phyloP scores from a whole-genome alignment of 2,329 filamentous ascomycete species.

The Fusarium nurragi region DNA sequence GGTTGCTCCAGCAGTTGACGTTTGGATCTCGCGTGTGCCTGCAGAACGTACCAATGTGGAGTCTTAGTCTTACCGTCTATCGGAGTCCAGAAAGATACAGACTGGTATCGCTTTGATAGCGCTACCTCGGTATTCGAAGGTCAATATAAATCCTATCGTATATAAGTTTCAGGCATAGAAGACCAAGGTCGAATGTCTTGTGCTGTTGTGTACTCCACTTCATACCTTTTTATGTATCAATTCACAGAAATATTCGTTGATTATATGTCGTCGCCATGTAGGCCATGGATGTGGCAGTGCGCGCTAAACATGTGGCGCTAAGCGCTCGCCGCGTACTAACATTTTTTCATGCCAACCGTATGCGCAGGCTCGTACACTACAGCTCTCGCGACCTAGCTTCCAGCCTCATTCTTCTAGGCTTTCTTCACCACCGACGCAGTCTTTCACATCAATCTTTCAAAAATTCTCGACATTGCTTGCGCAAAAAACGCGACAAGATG shows the following conservation, averaged over 20 bases:
- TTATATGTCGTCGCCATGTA: not conserved
- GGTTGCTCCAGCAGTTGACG: conserved; percentile 1
- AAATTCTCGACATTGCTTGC: conserved; percentile 20
- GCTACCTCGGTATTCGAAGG: no score
- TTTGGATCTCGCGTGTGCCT: not conserved
- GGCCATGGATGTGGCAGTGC: conserved; percentile 26
- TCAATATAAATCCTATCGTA: no score
- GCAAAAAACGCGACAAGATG: conserved; percentile 53
- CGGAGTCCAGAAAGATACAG: no score
- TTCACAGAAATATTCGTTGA: no score
- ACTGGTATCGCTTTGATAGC: no score
- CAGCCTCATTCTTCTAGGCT: conserved; percentile 17
- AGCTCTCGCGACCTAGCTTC: conserved; percentile 34
- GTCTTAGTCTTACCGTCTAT: not conserved
- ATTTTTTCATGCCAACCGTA: conserved; percentile 13
- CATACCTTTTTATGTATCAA: no score
- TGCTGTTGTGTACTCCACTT: not conserved
- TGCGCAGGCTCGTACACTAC: conserved; percentile 24
- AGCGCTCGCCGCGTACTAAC: conserved; percentile 33
- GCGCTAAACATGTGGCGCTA: conserved; percentile 21
- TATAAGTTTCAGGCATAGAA: no score
- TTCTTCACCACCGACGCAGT: conserved; percentile 15
- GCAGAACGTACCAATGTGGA: not conserved
- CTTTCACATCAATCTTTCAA: conserved; percentile 23
- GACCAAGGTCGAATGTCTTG: no score